Percentiles rank a stretch among this genome's conserved stretches.
These are phyloP conservation scores for Populus tremula DNA, from an alignment of 345 rosid genomes.

Conservation along the genomic window DNA sequence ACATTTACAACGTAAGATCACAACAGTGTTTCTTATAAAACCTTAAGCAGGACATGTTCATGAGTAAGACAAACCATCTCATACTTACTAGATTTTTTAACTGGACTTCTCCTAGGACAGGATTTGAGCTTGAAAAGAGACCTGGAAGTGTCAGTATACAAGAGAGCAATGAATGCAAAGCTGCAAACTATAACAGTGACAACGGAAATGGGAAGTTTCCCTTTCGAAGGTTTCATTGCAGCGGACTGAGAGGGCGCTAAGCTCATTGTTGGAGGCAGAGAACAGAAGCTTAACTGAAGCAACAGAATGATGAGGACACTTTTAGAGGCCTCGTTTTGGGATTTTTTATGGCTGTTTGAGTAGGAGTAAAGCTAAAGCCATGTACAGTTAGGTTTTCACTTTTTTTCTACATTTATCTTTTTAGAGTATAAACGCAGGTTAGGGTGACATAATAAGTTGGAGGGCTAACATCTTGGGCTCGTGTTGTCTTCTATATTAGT, in stretches of 20 bases:
- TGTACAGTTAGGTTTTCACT: constrained; percentile 12
- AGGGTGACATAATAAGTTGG: constrained; percentile 36
- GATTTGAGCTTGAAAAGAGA: constrained; percentile 44
- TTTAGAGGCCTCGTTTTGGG: background rate
- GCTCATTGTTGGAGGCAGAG: constrained; percentile 35
- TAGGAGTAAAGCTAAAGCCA: constrained; percentile 73
- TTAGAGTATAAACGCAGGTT: constrained; percentile 20
- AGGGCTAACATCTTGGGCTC: constrained; percentile 40
- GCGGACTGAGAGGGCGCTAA: constrained; percentile 27
- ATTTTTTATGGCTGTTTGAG: constrained; percentile 44
- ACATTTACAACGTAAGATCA: background rate
- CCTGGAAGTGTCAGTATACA: constrained; percentile 56
- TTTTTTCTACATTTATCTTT: background rate
- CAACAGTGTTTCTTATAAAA: background rate
- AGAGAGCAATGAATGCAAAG: constrained; percentile 56
- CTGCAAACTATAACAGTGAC: constrained; percentile 41
- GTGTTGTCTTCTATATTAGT: background rate
- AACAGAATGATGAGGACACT: constrained; percentile 33
- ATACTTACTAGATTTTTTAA: constrained; percentile 53
- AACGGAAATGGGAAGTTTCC: constrained; percentile 61
- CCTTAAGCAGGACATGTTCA: background rate
- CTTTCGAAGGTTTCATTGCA: constrained; percentile 39
- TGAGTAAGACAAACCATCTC: background rate
- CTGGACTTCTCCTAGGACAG: constrained; percentile 46
- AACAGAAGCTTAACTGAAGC: background rate